These are phyloP conservation scores for Sporothrix pallida DNA, from an alignment of 2,329 filamentous ascomycete species.

Conservation along the genomic window DNA sequence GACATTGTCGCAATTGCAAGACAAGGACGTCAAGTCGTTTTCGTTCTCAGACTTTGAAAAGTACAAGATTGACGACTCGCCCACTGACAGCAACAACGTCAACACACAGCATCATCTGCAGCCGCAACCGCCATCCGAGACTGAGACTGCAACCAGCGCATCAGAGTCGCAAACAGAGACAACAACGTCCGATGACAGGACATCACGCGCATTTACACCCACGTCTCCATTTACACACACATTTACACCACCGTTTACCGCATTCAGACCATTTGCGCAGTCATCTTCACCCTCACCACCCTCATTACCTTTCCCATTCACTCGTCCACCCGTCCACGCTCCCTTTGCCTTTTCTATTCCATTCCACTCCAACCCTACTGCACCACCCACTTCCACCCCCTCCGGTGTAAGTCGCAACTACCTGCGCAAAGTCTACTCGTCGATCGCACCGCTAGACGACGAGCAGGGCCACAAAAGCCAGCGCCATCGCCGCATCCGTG, in stretches of 20 bases:
- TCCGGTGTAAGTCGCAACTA: neutral
- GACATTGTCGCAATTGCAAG: neutral
- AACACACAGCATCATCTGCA: neutral
- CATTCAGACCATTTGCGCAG: too few relatives aligned
- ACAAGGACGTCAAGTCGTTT: neutral
- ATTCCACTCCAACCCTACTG: neutral
- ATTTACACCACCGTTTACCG: neutral
- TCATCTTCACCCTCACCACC: neutral
- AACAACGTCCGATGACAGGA: neutral
- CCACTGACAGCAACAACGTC: neutral
- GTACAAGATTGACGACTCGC: neutral
- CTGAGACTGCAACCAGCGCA: neutral
- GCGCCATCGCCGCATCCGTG: conserved; percentile 20
- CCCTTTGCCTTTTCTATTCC: neutral
- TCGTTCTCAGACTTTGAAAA: neutral
- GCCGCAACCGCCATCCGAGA: neutral
- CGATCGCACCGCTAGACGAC: too few relatives aligned
- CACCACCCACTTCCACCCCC: neutral
- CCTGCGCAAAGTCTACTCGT: neutral
- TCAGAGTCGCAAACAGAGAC: too few relatives aligned
- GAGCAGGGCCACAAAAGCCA: too few relatives aligned
- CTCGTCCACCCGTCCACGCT: neutral
- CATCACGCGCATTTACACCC: neutral
- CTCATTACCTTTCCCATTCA: neutral
- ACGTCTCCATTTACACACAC: neutral